Percentiles rank a stretch among this genome's conserved stretches.
phyloP scores from a whole-genome alignment of 352 stramenopile genomes.

The Phytophthora agathidicida region DNA sequence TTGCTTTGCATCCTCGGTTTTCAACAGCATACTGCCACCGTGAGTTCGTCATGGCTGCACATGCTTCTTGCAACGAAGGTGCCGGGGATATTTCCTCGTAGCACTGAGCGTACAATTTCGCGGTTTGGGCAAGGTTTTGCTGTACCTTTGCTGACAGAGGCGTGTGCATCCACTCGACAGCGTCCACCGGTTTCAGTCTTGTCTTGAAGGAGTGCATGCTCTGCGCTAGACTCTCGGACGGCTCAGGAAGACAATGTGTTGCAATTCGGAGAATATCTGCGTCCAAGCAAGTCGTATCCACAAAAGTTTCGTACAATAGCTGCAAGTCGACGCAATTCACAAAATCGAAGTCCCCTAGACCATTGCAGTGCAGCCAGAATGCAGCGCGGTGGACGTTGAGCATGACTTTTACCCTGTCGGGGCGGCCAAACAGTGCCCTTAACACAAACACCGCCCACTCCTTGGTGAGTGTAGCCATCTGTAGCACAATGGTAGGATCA shows the following conservation, averaged over 20 bases:
- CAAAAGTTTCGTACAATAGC: conserved; percentile 28
- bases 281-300: conserved; percentile 10
- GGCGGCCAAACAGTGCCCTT: neutral
- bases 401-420: conserved; percentile 1
- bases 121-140: conserved; percentile 7
- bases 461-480: neutral
- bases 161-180: neutral
- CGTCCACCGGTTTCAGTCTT: neutral
- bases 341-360: neutral
- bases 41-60: neutral
- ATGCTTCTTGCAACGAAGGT: neutral
- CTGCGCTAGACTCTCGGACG: neutral
- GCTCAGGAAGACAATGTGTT: conserved; percentile 1
- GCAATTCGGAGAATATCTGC: conserved; percentile 26
- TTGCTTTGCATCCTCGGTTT: neutral
- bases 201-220: conserved; percentile 26
- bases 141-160: conserved; percentile 4
- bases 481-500: neutral
- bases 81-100: neutral
- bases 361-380: conserved; percentile 4
- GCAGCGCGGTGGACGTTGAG: conserved; percentile 8
- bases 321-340: conserved; percentile 38
- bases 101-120: neutral
- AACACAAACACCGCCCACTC: neutral
- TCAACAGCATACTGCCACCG: neutral